Evolutionary conservation across 2,329 filamentous ascomycete genomes (phyloP).

Genomic region (Acephala macrosclerotiorum): DNA sequence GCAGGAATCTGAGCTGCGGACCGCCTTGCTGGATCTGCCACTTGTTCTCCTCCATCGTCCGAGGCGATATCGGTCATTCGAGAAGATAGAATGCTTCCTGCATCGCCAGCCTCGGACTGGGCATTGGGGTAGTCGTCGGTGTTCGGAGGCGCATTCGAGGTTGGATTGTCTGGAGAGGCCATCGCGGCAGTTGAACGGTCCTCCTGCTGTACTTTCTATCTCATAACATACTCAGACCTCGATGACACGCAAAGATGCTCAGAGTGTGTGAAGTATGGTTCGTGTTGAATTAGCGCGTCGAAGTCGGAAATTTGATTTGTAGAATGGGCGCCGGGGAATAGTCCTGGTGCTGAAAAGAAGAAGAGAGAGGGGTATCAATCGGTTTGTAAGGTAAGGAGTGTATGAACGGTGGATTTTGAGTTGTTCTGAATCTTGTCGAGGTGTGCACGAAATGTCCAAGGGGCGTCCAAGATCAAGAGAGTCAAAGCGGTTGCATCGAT

Average conservation of each 20-base stretch:
- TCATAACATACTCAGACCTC: constrained; percentile 31
- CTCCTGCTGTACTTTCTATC: constrained; percentile 26
- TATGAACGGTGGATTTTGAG: background rate
- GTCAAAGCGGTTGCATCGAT: background rate
- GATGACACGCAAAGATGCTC: constrained; percentile 15
- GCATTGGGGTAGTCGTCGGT: constrained; percentile 27
- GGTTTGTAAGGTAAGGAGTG: constrained; percentile 5
- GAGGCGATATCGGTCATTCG: constrained; percentile 62
- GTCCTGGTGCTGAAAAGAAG: background rate
- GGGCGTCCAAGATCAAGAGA: background rate
- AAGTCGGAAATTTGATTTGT: constrained; percentile 2
- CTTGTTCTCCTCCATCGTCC: constrained; percentile 56
- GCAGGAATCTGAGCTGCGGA: constrained; percentile 43
- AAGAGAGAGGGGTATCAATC: constrained; percentile 11
- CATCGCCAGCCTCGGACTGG: constrained; percentile 46
- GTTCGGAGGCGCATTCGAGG: constrained; percentile 29
- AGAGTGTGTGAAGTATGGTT: constrained; percentile 20
- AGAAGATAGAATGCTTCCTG: constrained; percentile 59
- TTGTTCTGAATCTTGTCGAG: background rate
- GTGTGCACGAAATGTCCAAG: constrained; percentile 2
- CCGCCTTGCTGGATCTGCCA: constrained; percentile 44
- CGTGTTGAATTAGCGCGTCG: constrained; percentile 27
- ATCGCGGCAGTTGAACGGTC: constrained; percentile 26
- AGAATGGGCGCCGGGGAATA: background rate
- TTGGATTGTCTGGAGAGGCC: constrained; percentile 34